Base-by-base conservation (phyloP, 176 grass and related monocot genomes). In the Chrysopogon serrulatus region DNA sequence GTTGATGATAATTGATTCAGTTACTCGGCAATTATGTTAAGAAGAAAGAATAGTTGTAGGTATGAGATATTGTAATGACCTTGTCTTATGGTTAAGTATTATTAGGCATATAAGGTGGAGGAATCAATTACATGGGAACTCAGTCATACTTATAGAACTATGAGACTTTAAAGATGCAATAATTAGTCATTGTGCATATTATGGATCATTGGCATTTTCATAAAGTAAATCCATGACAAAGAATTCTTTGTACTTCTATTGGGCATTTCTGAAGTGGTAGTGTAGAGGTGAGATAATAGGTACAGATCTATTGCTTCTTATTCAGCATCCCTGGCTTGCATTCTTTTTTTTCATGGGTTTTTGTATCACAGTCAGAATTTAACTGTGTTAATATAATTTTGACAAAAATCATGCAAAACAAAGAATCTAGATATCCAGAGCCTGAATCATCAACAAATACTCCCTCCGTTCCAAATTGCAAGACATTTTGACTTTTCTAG, bases 341-440 rank as follows among this genome's bases (percentile, higher is more conserved):
- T 80, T 56, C 40, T 59, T n/a, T 61, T 70, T 73, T 47, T 34
- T 18, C 34, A 56, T 68, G 27, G n/a, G n/a, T 6, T 11, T 41
- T 65, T 65, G 36, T 49, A 49, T 65, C 26, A 71, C 53, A 71
- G 17, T 47, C 49, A 40, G 21, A 60, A 78, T 30, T 45, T 61
- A 19, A 18, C 33, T 31, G 57, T n/a, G 32, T 53, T 19, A 72
- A 44, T 19, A 59, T 39, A 44, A 35, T 43, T 79, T 40, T 59
- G 47, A 47, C 40, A 79, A 73, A 79, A 85, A 88, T 37, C 57
- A 51, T 67, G 57, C 21, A 19, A 86, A 75, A 33, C 53, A 72
- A 79, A 24, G 51, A 78, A 86, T 68, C 13, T 54, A 45, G 64
- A 16, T 21, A 24, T 66, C 34, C 57, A 21, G 56, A 65, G 30